Percentiles rank a stretch among this genome's conserved stretches.
phyloP scores from a whole-genome alignment of 345 rosid genomes.

The Pugionium dolabratum region DNA sequence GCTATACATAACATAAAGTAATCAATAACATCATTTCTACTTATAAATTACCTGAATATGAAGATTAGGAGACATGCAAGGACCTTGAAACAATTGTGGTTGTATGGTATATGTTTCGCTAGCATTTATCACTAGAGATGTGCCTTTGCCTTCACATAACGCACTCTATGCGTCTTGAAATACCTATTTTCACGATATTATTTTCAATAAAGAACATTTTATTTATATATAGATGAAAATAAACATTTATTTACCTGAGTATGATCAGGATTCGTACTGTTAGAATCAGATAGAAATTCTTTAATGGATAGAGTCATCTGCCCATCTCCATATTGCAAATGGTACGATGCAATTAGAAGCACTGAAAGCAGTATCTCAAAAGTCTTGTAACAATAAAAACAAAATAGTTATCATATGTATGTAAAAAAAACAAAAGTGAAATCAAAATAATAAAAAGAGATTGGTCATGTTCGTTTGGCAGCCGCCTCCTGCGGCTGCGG shows the following conservation, averaged over 20 bases:
- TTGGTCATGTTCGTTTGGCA: too few species aligned
- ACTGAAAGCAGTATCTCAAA: conserved; percentile 9
- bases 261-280: not conserved
- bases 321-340: conserved; percentile 18
- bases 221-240: not conserved
- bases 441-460: not conserved
- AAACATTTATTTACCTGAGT: conserved; percentile 13
- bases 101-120: conserved; percentile 9
- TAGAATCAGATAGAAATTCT: conserved; percentile 12
- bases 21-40: too few species aligned
- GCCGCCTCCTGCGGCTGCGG: too few species aligned
- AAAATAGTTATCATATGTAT: conserved; percentile 2
- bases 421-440: not conserved
- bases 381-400: not conserved
- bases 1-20: too few species aligned
- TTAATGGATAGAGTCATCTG: conserved; percentile 11
- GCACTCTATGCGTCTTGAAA: conserved; percentile 28
- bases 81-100: conserved; percentile 32
- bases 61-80: conserved; percentile 19
- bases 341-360: conserved; percentile 10
- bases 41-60: conserved; percentile 25
- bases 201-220: too few species aligned
- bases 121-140: not conserved
- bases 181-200: not conserved
- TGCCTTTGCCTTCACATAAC: not conserved